These are phyloP conservation scores for Sarcodon aspratus DNA, from an alignment of 768 basidiomycete species.

Conservation along the genomic window DNA sequence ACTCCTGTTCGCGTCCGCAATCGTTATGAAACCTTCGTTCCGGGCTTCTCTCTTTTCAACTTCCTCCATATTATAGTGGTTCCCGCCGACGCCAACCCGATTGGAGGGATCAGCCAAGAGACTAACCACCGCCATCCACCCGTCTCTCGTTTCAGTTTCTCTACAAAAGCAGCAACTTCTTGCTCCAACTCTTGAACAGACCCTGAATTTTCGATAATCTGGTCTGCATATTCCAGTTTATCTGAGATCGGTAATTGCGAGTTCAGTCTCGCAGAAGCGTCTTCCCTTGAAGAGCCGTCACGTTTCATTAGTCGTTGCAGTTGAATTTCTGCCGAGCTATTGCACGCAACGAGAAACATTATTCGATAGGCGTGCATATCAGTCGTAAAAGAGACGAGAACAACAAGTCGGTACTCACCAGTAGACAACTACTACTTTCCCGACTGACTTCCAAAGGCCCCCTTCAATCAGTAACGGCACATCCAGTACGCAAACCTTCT, in stretches of 20 bases:
- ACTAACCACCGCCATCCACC: slow-evolving; percentile 51
- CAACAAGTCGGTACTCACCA: slow-evolving; percentile 43
- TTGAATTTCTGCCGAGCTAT: slow-evolving; percentile 74
- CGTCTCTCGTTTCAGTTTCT: slow-evolving; percentile 27
- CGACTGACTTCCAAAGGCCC: slow-evolving; percentile 75
- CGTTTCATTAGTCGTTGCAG: slow-evolving; percentile 73
- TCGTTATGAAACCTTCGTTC: background rate
- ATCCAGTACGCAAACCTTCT: slow-evolving; percentile 76
- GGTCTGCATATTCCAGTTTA: slow-evolving; percentile 79
- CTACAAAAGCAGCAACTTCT: slow-evolving; percentile 36
- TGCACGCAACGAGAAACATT: background rate
- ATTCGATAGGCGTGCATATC: background rate
- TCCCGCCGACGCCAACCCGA: slow-evolving; percentile 35
- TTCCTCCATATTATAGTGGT: slow-evolving; percentile 26
- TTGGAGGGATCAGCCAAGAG: slow-evolving; percentile 46
- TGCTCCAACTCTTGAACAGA: slow-evolving; percentile 50
- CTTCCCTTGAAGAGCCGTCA: slow-evolving; percentile 51
- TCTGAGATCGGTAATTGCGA: slow-evolving; percentile 72
- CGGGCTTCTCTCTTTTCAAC: slow-evolving; percentile 8
- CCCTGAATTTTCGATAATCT: slow-evolving; percentile 86
- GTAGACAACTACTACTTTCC: slow-evolving; percentile 79
- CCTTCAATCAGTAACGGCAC: slow-evolving; percentile 90
- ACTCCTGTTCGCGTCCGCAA: background rate
- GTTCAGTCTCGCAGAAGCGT: slow-evolving; percentile 63
- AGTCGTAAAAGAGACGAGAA: background rate